Base-by-base conservation (phyloP, 306 rosid genomes). In the Dalbergia cochinchinensis region DNA sequence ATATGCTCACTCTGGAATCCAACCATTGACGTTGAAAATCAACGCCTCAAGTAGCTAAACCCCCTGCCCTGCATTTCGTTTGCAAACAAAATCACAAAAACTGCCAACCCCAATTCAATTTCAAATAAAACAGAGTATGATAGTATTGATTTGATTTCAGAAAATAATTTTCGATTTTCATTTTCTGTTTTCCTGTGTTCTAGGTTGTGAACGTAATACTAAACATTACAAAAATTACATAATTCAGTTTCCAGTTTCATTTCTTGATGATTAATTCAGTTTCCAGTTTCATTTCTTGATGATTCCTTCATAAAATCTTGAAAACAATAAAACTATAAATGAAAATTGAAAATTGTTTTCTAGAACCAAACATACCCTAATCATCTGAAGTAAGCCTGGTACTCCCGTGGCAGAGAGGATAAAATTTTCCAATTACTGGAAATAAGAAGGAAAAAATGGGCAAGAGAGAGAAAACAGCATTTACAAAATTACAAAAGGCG, bases 1-100 rank as follows among this genome's bases (percentile, higher is more conserved):
- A 90, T 95, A 55, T 42, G 97, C 71, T 87, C 97, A 64, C 90
- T 89, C 84, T 82, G 83, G 55, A 87, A 84, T 74, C 87, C 71
- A 87, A 79, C 88, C 88, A 83, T 81, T 81, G 82, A 19, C 75
- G 75, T 69, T 73, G 69, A 47, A 70, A 74, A 75, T 83, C 78
- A 85, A 78, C 76, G 80, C 58, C 62, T 26, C 53, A 61, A 83
- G 77, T 64, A 89, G 83, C 26, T 60, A 65, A 45, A 50, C 73
- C 60, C 71, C 69, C 48, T 80, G 74, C 67, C 92, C 97, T 92
- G 86, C 91, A 90, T 84, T 87, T 63, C 66, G 64, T 72, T 54
- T 82, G 70, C 62, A 83, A 53, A 74, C 44, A 66, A 83, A 79
- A 72, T 48, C 22, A 63, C 69, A 34, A 76, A 76, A 50, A 60